Percentiles rank a stretch among this genome's conserved stretches.
These are phyloP conservation scores for Aspergillus fumigatiaffinis DNA, from an alignment of 2,329 filamentous ascomycete genomes.

Conservation along the genomic window DNA sequence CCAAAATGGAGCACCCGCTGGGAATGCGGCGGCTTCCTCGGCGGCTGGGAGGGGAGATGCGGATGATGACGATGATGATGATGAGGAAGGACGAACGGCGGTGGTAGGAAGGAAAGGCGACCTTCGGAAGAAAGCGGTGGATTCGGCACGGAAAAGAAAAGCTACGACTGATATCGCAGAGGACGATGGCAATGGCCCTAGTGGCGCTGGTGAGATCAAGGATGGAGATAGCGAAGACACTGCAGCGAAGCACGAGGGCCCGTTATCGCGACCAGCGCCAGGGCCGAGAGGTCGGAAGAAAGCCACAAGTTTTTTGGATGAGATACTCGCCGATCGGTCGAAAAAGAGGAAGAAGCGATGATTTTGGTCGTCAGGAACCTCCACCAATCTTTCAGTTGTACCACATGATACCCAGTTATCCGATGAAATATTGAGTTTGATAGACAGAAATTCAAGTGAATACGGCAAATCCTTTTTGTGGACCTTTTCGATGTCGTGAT, in stretches of 20 bases:
- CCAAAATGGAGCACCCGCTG: conserved; percentile 8
- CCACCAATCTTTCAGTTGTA: background rate
- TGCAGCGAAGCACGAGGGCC: conserved; percentile 5
- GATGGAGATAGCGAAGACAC: conserved; percentile 6
- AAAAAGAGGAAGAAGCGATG: conserved; percentile 49
- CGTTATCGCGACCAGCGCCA: conserved; percentile 9
- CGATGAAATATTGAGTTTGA: background rate
- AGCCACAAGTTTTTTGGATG: conserved; percentile 51
- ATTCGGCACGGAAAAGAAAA: conserved; percentile 12
- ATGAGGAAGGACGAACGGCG: conserved; percentile 42
- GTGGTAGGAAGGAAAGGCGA: conserved; percentile 29
- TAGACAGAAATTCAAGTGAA: background rate
- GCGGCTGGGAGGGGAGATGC: conserved; percentile 11
- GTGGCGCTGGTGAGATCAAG: background rate
- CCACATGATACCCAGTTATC: background rate
- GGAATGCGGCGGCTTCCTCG: background rate
- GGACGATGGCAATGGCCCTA: background rate
- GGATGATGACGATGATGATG: conserved; percentile 35
- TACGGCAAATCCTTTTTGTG: background rate
- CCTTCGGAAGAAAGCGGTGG: background rate
- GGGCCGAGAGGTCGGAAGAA: conserved; percentile 34
- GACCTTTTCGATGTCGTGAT: background rate
- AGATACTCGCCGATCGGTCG: conserved; percentile 44
- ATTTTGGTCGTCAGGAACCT: background rate
- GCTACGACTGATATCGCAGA: background rate